Conservation (phyloP, 805 yeast genomes). For the Saccharomyces cerevisiae region DNA sequence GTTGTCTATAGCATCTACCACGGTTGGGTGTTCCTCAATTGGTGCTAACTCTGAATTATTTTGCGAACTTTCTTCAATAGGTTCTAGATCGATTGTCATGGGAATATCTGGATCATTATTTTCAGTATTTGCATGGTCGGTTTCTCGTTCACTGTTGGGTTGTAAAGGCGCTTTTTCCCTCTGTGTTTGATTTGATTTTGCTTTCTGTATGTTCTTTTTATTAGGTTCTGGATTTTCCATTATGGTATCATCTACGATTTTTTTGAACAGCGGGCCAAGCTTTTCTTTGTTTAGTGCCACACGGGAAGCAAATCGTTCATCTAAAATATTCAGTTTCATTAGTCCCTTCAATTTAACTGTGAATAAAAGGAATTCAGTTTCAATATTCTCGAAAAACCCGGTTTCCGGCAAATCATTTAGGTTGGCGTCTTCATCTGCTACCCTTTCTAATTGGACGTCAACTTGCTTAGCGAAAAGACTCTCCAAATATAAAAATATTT, state of each 20-base stretch:
- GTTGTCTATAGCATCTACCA: not conserved
- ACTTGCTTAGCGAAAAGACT: slow-evolving; percentile 17
- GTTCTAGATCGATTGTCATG: slow-evolving; percentile 4
- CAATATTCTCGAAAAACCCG: slow-evolving; percentile 8
- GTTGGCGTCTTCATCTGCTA: slow-evolving; percentile 23
- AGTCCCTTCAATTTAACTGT: slow-evolving; percentile 26
- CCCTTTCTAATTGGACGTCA: slow-evolving; percentile 17
- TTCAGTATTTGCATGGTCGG: not conserved
- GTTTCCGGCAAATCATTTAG: slow-evolving; percentile 12
- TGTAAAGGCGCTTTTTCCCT: not conserved
- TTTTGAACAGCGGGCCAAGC: slow-evolving; percentile 19
- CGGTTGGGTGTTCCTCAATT: slow-evolving; percentile 7
- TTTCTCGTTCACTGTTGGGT: not conserved
- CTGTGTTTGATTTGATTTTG: not conserved
- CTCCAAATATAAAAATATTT: slow-evolving; percentile 23
- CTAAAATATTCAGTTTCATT: slow-evolving; percentile 15
- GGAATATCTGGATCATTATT: not conserved
- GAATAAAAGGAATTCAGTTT: slow-evolving; percentile 20
- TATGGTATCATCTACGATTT: slow-evolving; percentile 20
- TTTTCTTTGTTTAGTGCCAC: slow-evolving; percentile 20
- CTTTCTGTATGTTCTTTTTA: not conserved
- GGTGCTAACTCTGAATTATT: slow-evolving; percentile 3
- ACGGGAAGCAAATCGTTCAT: slow-evolving; percentile 10
- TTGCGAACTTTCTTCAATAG: slow-evolving; percentile 9
- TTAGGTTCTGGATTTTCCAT: slow-evolving; percentile 10